Evolutionary conservation across 495 filamentous ascomycete genomes (phyloP), one percentile per base, ranked within the genome.

Genomic region (Aspergillus leporis): DNA sequence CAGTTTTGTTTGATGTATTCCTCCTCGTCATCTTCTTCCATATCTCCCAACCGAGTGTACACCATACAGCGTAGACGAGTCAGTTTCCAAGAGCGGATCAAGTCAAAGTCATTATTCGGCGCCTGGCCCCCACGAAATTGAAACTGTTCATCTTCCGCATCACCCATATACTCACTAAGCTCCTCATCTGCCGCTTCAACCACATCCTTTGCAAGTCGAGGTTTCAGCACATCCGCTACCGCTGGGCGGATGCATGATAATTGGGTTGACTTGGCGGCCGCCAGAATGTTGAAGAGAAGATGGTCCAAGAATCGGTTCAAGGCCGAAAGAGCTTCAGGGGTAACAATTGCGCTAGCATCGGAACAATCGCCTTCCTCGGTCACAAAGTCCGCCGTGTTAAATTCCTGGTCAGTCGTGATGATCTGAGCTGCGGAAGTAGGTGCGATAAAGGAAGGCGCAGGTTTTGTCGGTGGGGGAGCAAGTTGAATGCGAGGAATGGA

Each of bases 1-100:
- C 87, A 81, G 34, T 92, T 89, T 62, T 88, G 81, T 48, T 87
- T 81, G 64, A 92, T 89, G 62, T 87, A 90, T 61, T 85, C 85
- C 66, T 97, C 92, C 69, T 98, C 94, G 53, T 98, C 95, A 64
- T 97, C 91, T 74, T 97, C 93, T 71, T 99, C 95, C 83, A 99
- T 85, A 65, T 99, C 94, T 23, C 95, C 95, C 14, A 99, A 76
- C 12, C 92, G 92, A 7, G 91, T 98, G 70, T 98, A 98, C 18
- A 98, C 93, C 95, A 99, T 98, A 67, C 93, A 94, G 54, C 94
- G 85, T 55, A 99, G 74, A 51, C 95, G 87, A 1, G 91, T 93
- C 52, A 93, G 82, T 72, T 92, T 96, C 92, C 93, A 99, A 14
- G 92, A 86, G 48, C 87, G 77, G 66, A 96, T 87, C 14, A 96